phyloP scores from a whole-genome alignment of 2,329 filamentous ascomycete species.

The Alternaria atra region DNA sequence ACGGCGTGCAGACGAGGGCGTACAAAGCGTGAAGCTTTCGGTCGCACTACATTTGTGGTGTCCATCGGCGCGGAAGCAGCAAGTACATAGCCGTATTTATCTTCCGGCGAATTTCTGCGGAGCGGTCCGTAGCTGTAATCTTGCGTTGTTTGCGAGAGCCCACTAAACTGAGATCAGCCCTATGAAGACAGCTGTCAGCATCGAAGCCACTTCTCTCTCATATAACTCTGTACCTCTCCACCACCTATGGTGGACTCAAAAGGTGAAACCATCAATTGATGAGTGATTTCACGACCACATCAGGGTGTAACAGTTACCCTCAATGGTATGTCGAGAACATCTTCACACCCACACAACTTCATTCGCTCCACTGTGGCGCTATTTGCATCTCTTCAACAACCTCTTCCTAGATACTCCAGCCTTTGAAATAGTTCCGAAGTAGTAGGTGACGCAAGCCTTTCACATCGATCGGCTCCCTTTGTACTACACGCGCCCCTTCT shows the following conservation, averaged over 20 bases:
- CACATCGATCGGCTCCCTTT: background rate
- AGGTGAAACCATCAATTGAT: background rate
- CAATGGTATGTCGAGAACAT: background rate
- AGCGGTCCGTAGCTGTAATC: constrained; percentile 13
- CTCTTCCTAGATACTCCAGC: constrained; percentile 6
- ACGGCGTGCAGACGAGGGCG: constrained; percentile 18
- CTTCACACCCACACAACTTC: constrained; percentile 9
- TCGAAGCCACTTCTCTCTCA: background rate
- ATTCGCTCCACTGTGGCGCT: constrained; percentile 20
- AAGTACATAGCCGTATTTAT: constrained; percentile 10
- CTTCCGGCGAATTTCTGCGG: constrained; percentile 11
- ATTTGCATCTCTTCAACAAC: constrained; percentile 9
- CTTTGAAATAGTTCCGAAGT: constrained; percentile 12
- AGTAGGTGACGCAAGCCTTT: constrained; percentile 22
- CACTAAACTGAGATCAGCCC: constrained; percentile 6
- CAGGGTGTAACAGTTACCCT: background rate
- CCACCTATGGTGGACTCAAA: background rate
- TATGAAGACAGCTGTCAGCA: constrained; percentile 10
- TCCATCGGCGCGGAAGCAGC: constrained; percentile 3
- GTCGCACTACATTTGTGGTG: constrained; percentile 21
- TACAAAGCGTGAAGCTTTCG: constrained; percentile 24
- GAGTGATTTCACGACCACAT: background rate
- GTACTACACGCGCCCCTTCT: constrained; percentile 13
- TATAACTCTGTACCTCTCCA: background rate
- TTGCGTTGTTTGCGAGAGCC: background rate